Evolutionary conservation across 129 eudicot genomes (phyloP).

Genomic region (Arctium minus): DNA sequence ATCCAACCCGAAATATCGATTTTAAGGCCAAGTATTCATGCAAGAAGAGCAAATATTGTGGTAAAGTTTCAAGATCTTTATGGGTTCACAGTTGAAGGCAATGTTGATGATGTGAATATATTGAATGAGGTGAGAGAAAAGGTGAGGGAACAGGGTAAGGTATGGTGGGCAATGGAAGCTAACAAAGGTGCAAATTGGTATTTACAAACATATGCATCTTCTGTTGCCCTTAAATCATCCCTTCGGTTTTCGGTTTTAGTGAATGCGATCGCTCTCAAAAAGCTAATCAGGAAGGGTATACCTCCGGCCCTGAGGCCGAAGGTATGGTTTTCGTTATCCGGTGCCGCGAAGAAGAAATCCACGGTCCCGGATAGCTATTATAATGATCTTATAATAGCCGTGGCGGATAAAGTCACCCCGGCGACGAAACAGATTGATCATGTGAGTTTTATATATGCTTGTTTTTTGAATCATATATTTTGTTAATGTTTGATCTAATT

Average conservation of each 20-base stretch:
- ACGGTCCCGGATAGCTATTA: slow-evolving; percentile 92
- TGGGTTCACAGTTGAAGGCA: slow-evolving; percentile 91
- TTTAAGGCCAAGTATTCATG: slow-evolving; percentile 83
- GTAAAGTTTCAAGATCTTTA: slow-evolving; percentile 93
- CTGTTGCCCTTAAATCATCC: slow-evolving; percentile 53
- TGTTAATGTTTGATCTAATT: neutral
- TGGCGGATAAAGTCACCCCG: slow-evolving; percentile 68
- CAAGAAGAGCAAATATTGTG: slow-evolving; percentile 83
- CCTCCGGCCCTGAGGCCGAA: slow-evolving; percentile 83
- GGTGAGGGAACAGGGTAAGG: slow-evolving; percentile 77
- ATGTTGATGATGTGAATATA: slow-evolving; percentile 95
- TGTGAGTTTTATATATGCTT: slow-evolving; percentile 37
- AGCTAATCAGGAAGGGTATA: slow-evolving; percentile 77
- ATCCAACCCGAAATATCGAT: slow-evolving; percentile 47
- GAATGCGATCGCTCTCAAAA: slow-evolving; percentile 70
- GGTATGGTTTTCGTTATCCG: slow-evolving; percentile 86
- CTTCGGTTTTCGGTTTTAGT: slow-evolving; percentile 61
- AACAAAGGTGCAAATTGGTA: slow-evolving; percentile 89
- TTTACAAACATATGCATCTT: slow-evolving; percentile 39
- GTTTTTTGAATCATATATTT: neutral
- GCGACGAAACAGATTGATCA: slow-evolving; percentile 96
- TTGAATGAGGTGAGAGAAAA: slow-evolving; percentile 94
- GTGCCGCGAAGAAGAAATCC: slow-evolving; percentile 96
- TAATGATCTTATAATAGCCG: slow-evolving; percentile 71
- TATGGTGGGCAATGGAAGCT: slow-evolving; percentile 96